Evolutionary conservation across 345 rosid genomes (phyloP).

Genomic region (Bruguiera sexangula): DNA sequence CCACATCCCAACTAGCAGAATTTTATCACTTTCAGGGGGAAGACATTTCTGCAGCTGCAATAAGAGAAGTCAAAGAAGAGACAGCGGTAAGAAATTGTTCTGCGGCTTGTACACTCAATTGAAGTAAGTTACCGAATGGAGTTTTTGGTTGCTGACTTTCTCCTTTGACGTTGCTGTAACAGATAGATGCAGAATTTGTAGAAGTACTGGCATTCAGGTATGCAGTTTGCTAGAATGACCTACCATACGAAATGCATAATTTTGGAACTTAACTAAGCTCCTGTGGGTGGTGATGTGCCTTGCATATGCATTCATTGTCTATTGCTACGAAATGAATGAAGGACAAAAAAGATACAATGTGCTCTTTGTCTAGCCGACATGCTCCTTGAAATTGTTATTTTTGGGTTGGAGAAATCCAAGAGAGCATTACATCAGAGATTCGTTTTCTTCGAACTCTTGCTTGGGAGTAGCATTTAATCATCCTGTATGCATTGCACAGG

Average conservation of each 20-base stretch:
- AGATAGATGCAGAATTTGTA: slow-evolving; percentile 76
- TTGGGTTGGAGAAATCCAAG: not conserved
- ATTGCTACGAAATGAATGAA: not conserved
- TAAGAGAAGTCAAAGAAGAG: slow-evolving; percentile 93
- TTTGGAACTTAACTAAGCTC: no score
- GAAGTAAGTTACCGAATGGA: not conserved
- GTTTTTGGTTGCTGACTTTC: not conserved
- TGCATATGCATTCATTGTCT: not conserved
- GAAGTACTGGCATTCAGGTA: slow-evolving; percentile 88
- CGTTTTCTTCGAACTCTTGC: not conserved
- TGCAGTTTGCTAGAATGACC: not conserved
- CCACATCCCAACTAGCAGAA: not conserved
- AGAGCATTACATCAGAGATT: not conserved
- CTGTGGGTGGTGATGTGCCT: no score
- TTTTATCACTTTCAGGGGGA: slow-evolving; percentile 57
- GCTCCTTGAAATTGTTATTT: no score
- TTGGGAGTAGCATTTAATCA: not conserved
- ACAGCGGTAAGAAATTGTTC: slow-evolving; percentile 59
- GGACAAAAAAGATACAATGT: no score
- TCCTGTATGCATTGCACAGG: slow-evolving; percentile 31
- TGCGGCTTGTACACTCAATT: not conserved
- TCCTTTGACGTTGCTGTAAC: slow-evolving; percentile 21
- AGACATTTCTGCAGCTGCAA: slow-evolving; percentile 65
- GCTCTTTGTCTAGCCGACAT: no score
- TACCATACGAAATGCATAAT: not conserved